These are phyloP conservation scores for Fusarium abutilonis DNA, from an alignment of 2,329 filamentous ascomycete genomes.

Conservation along the genomic window DNA sequence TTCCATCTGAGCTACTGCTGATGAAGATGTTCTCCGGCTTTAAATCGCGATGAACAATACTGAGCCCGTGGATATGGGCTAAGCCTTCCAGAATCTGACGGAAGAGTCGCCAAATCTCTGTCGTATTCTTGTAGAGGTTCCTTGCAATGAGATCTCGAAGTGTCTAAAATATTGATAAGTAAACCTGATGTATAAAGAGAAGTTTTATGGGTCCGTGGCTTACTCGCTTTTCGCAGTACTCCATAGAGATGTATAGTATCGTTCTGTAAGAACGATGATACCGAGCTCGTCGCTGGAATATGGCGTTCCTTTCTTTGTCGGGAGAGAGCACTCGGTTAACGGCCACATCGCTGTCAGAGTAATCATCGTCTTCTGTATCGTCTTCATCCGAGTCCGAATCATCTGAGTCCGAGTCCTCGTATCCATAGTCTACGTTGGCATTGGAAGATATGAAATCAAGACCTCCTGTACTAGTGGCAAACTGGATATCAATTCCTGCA, in stretches of 20 bases:
- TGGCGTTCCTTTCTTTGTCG: slow-evolving; percentile 46
- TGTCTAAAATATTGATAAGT: slow-evolving; percentile 60
- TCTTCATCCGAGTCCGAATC: slow-evolving; percentile 59
- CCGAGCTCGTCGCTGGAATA: slow-evolving; percentile 48
- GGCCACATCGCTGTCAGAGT: slow-evolving; percentile 49
- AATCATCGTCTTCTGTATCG: slow-evolving; percentile 59
- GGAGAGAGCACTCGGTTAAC: slow-evolving; percentile 45
- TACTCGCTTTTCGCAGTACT: slow-evolving; percentile 92
- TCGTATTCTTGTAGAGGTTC: slow-evolving; percentile 75
- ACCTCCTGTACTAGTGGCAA: slow-evolving; percentile 78
- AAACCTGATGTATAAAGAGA: neutral
- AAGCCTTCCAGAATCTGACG: slow-evolving; percentile 91
- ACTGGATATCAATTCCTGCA: slow-evolving; percentile 61
- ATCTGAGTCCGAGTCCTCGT: slow-evolving; percentile 57
- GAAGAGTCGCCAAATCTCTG: slow-evolving; percentile 90
- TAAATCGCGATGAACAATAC: slow-evolving; percentile 93
- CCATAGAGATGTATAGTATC: slow-evolving; percentile 97
- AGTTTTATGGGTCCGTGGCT: slow-evolving; percentile 42
- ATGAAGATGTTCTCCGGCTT: slow-evolving; percentile 99
- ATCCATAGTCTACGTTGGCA: slow-evolving; percentile 81
- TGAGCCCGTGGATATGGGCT: slow-evolving; percentile 86
- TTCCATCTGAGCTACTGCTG: slow-evolving; percentile 70
- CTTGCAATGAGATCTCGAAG: slow-evolving; percentile 86
- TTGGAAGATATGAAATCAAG: slow-evolving; percentile 94
- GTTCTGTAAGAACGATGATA: slow-evolving; percentile 69